Evolutionary conservation across 1,284 basidiomycete genomes (phyloP).

Genomic region (Cerioporus squamosus): DNA sequence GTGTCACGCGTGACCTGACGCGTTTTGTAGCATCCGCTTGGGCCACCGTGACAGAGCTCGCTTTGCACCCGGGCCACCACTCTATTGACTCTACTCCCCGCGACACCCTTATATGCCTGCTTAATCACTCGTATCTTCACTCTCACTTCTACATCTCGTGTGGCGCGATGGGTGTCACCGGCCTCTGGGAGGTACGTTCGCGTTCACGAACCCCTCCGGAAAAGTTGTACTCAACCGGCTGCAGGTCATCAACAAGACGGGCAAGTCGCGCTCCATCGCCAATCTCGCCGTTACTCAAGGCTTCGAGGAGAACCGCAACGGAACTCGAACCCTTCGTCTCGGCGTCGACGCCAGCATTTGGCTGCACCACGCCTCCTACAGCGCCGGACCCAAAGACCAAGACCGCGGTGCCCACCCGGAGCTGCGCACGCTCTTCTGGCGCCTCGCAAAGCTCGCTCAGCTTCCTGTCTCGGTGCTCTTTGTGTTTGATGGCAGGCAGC

Average conservation of each 20-base stretch:
- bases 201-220: background rate
- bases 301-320: conserved; percentile 45
- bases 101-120: no score
- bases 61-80: no score
- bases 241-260: conserved; percentile 42
- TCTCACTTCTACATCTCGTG: background rate
- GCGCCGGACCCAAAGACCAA: conserved; percentile 4
- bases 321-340: conserved; percentile 44
- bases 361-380: conserved; percentile 43
- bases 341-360: conserved; percentile 55
- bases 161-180: conserved; percentile 34
- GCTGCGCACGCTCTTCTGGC: conserved; percentile 46
- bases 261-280: conserved; percentile 41
- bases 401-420: conserved; percentile 47
- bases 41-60: no score
- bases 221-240: background rate
- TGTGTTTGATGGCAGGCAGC: conserved; percentile 70
- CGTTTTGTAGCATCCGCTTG: background rate
- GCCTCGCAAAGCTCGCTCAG: conserved; percentile 39
- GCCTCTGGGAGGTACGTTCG: conserved; percentile 36
- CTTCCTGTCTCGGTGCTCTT: conserved; percentile 67
- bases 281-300: conserved; percentile 45
- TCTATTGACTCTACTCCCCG: no score
- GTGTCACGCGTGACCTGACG: conserved; percentile 7
- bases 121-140: background rate